Evolutionary conservation across 2,329 filamentous ascomycete genomes (phyloP), one percentile per base, ranked within the genome.

Genomic region (Alternaria consortialis): DNA sequence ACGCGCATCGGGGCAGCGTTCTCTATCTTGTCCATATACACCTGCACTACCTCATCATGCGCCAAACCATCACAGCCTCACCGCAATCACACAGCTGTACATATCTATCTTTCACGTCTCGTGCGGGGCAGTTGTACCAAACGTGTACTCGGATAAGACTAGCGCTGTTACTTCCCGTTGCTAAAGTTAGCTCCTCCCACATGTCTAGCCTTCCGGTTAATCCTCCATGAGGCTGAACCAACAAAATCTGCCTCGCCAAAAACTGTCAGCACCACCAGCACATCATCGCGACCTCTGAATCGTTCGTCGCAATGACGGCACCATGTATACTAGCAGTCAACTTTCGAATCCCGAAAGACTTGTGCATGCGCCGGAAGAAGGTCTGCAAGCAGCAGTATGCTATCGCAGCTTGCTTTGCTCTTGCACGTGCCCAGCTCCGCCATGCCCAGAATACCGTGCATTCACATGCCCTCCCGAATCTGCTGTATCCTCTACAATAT

Each of bases 161-260:
- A 59, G 60, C 48, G 47, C 17, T 12, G 42, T 25, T 47, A 31
- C 62, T 34, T 63, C 51, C 60, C 62, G 59, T 56, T 58, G 36
- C 61, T 66, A 65, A 58, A 66, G 17, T 60, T 67, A 64, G 63
- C 47, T 27, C 56, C 46, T 36, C 51, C 39, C 25, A 27, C 56
- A 32, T 48, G 17, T 29, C 42, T 60, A 53, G 53, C 52, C 50
- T 36, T 36, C 53, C 47, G 46, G 39, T 57, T 60, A 60, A 52
- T 61, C 31, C 27, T 53, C n/a, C 47, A 46, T 47, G 53, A 53
- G 43, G 58, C 64, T 62, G 59, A 61, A 62, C 51, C 32, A 25
- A 40, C 46, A 53, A 15, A 65, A 40, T 67, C 65, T 67, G 65
- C 65, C 65, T 67, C 63, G 65, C 63, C 53, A 66, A 57, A 62